Percentiles rank a stretch among this genome's conserved stretches.
Evolutionary conservation across 208 protist genomes (phyloP).

Genomic region (Tritrichomonas foetus): DNA sequence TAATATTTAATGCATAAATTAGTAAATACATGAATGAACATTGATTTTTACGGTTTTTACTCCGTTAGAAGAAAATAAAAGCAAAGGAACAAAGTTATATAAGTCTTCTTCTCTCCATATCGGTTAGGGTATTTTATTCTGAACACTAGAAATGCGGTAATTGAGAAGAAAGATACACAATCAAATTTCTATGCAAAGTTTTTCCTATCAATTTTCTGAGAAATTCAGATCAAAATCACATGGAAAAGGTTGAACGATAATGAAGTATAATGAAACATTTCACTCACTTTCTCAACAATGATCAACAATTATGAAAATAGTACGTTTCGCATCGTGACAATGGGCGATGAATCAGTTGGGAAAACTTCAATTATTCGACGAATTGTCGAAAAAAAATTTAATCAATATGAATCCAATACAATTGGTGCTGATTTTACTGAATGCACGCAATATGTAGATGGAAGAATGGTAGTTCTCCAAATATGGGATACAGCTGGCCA

Average conservation of each 20-base stretch:
- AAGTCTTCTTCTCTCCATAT: neutral
- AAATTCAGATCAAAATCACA: neutral
- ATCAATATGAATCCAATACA: neutral
- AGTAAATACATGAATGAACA: neutral
- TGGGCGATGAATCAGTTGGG: neutral
- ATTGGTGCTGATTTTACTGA: neutral
- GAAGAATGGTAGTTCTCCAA: neutral
- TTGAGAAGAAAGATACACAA: neutral
- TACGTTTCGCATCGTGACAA: neutral
- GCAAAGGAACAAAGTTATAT: neutral
- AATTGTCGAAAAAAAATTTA: neutral
- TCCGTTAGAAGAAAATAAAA: neutral
- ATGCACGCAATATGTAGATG: neutral
- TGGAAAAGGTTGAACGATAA: neutral
- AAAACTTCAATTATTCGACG: neutral
- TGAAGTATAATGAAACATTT: neutral
- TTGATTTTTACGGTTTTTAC: neutral
- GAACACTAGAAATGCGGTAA: neutral
- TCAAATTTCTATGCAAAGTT: neutral
- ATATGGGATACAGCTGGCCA: constrained; percentile 30
- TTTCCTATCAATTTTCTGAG: neutral
- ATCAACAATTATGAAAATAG: neutral
- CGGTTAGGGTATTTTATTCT: neutral
- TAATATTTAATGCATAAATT: neutral
- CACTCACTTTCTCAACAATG: neutral